phyloP scores from a whole-genome alignment of 768 basidiomycete genomes.

The Lyophyllum shimeji region DNA sequence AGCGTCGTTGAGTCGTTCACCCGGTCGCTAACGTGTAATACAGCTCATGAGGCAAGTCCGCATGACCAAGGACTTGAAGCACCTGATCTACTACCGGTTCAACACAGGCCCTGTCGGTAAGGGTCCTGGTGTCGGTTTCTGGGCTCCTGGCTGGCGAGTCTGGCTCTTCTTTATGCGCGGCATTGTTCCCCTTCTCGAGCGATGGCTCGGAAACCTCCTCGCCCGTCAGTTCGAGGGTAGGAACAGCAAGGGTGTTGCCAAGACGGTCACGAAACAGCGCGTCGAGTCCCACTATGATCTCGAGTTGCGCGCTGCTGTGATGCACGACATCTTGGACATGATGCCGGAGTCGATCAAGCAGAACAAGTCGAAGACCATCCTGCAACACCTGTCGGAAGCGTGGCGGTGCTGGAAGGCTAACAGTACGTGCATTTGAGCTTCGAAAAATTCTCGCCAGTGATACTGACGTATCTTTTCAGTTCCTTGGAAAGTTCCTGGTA shows the following conservation, averaged over 20 bases:
- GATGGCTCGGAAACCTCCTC: conserved; percentile 96
- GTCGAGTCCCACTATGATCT: conserved; percentile 99
- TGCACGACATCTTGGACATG: conserved; percentile 99
- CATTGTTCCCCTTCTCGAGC: conserved; percentile 94
- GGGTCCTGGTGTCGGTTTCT: conserved; percentile 98
- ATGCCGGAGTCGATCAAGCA: conserved; percentile 99
- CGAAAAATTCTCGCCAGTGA: background rate
- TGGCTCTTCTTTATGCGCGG: conserved; percentile 99
- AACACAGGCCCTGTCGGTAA: conserved; percentile 99
- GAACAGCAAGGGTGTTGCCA: conserved; percentile 94
- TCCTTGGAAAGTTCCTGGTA: conserved; percentile 99
- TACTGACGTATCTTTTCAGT: conserved; percentile 39
- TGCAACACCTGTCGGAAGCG: conserved; percentile 97
- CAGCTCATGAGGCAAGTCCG: conserved; percentile 98
- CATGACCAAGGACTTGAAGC: conserved; percentile 99
- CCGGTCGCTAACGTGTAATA: conserved; percentile 5
- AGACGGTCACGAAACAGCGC: conserved; percentile 98
- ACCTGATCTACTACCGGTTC: conserved; percentile 97
- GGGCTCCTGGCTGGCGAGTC: conserved; percentile 99
- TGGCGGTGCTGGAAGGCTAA: conserved; percentile 99
- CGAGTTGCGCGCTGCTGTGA: conserved; percentile 95
- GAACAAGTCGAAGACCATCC: conserved; percentile 99
- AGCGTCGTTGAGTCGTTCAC: background rate
- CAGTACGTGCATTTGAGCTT: conserved; percentile 41
- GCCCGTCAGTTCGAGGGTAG: conserved; percentile 98